Evolutionary conservation across 345 rosid genomes (phyloP), one percentile per base, ranked within the genome.

Genomic region (Euphorbia tirucalli): DNA sequence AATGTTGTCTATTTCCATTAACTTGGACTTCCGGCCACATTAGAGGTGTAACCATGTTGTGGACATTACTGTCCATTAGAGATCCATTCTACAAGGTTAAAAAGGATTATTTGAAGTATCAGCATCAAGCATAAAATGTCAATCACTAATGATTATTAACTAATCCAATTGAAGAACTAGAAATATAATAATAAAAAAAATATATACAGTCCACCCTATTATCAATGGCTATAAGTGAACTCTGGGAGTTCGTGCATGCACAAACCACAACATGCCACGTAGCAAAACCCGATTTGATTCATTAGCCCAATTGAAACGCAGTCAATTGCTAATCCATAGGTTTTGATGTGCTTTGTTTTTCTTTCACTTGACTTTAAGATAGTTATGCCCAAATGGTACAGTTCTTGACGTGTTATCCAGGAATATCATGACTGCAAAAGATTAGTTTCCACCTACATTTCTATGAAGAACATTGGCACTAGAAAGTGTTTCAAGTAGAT

Each of bases 1-100:
- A 87, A 11, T 85, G 89, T 75, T 88, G 97, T 82, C 87, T 69
- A 80, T 73, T 88, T 65, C 81, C 88, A 3, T 57, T 82, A 62
- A 66, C 80, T 73, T 81, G 87, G 66, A 80, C 80, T 70, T 88
- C 93, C 52, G 97, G 85, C 92, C 91, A 87, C 79, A 81, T 80
- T 19, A 77, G 70, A 75, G 94, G 97, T 88, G 85, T 78, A 58
- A 75, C 72, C 84, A 87, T 84, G 77, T 83, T 64, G 28, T 82
- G 78, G 69, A 87, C 87, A 83, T 82, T 88, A 71, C 88, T 74
- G 11, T 91, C 98, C 71, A 84, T 77, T 62, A 87, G 65, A 52
- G 93, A 80, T 77, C 86, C 94, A 57, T 71, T 78, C 98, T 96
- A 82, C 77, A 73, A 55, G 71, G 66, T 72, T 30, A 43, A 19